Evolutionary conservation across 2,329 filamentous ascomycete genomes (phyloP).

Genomic region (Sporothrix sp.): DNA sequence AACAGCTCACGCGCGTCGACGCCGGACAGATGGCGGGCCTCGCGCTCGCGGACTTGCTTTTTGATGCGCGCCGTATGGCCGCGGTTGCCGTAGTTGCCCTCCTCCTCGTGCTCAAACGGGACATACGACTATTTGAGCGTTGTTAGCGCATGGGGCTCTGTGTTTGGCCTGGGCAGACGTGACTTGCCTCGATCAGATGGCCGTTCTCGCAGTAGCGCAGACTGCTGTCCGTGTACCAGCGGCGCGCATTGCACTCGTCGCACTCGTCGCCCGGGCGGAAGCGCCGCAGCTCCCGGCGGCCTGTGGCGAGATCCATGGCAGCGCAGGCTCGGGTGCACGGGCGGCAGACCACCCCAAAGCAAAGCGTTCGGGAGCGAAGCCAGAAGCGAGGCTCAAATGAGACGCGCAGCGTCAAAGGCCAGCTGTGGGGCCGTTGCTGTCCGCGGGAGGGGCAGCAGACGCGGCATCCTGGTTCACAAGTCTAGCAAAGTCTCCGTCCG

Average conservation of each 20-base stretch:
- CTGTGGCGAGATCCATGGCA: slow-evolving; percentile 27
- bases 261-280: slow-evolving; percentile 46
- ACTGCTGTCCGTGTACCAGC: slow-evolving; percentile 66
- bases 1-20: slow-evolving; percentile 65
- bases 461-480: background rate
- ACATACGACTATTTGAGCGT: slow-evolving; percentile 25
- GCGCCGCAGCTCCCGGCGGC: slow-evolving; percentile 35
- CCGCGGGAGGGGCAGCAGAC: background rate
- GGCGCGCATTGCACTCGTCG: slow-evolving; percentile 58
- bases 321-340: background rate
- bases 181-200: slow-evolving; percentile 62
- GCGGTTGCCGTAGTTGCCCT: slow-evolving; percentile 57
- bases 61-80: slow-evolving; percentile 47
- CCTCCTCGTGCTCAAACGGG: slow-evolving; percentile 50
- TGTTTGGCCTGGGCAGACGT: background rate
- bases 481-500: too few species aligned
- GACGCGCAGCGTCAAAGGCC: background rate
- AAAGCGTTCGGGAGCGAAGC: too few species aligned
- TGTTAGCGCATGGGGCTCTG: background rate
- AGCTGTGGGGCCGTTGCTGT: background rate
- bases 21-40: slow-evolving; percentile 50
- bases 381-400: background rate
- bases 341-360: too few species aligned
- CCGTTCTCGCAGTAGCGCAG: slow-evolving; percentile 71
- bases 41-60: slow-evolving; percentile 45